Conservation (phyloP, 345 rosid species). For the Gossypium mustelinum region DNA sequence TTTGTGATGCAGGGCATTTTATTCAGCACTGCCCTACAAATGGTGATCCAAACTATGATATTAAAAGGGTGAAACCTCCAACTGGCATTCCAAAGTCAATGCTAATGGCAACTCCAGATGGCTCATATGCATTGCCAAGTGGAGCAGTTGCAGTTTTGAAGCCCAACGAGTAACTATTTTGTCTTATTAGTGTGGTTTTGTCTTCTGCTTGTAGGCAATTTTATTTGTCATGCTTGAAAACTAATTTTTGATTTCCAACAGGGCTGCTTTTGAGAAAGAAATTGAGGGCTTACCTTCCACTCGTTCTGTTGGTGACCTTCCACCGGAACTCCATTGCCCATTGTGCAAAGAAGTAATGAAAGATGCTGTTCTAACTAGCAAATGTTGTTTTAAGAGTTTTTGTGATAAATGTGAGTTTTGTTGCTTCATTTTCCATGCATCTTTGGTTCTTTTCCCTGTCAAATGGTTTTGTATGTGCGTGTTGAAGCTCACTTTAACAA, state of each 20-base stretch:
- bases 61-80: conserved; percentile 88
- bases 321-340: conserved; percentile 94
- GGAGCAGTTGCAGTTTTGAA: conserved; percentile 91
- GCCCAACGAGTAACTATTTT: conserved; percentile 75
- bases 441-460: neutral
- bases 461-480: neutral
- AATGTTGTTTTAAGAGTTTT: conserved; percentile 82
- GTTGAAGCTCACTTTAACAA: conserved; percentile 4
- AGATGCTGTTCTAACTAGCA: conserved; percentile 93
- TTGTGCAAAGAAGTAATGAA: conserved; percentile 92
- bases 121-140: conserved; percentile 95
- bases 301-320: conserved; percentile 89
- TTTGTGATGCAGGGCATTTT: conserved; percentile 67
- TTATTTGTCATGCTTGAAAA: neutral
- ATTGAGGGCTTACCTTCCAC: conserved; percentile 92
- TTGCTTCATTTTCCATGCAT: neutral
- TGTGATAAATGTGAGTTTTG: conserved; percentile 69
- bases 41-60: conserved; percentile 88
- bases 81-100: conserved; percentile 98
- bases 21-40: conserved; percentile 99
- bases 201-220: neutral
- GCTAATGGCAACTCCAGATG: conserved; percentile 91
- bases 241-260: conserved; percentile 25
- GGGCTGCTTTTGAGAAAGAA: conserved; percentile 98
- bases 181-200: neutral